Conservation (phyloP, 306 rosid species). For the Malus orientalis region DNA sequence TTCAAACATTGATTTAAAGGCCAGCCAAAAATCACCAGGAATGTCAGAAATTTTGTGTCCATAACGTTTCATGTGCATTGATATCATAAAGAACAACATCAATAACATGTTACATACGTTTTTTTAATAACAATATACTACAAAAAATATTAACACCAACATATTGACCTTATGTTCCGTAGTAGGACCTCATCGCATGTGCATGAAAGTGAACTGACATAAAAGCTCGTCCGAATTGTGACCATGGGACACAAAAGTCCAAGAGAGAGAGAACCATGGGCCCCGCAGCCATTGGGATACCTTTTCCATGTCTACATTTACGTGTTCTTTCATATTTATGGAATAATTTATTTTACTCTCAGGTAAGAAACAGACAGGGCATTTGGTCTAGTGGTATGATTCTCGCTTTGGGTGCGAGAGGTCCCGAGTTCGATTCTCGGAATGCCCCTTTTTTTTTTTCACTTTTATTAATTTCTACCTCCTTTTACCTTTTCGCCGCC, state of each 20-base stretch:
- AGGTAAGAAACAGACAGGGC: rapidly evolving
- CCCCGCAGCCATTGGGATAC: not conserved
- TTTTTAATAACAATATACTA: too few species aligned
- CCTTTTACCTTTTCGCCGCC: not conserved
- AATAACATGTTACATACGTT: too few species aligned
- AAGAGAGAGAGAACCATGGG: not conserved
- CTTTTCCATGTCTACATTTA: not conserved
- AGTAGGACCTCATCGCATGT: not conserved
- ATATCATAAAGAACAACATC: too few species aligned
- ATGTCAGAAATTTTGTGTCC: not conserved
- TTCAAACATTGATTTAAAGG: too few species aligned
- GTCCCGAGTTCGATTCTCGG: constrained; percentile 27
- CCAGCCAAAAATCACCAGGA: not conserved
- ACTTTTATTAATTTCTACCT: too few species aligned
- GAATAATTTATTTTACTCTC: rapidly evolving
- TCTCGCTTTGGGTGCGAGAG: constrained; percentile 15
- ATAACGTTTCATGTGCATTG: too few species aligned
- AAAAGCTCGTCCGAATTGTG: not conserved
- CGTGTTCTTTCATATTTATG: rapidly evolving
- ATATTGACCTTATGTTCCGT: not conserved
- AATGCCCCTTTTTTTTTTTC: not conserved
- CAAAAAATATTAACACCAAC: not conserved
- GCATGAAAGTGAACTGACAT: not conserved
- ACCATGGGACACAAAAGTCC: not conserved
- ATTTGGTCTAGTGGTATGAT: constrained; percentile 17